A percentile compares a stretch with the other conserved stretches of the same genome.
Evolutionary conservation across 257 asterid species (phyloP).

Genomic region (Petunia secreta): DNA sequence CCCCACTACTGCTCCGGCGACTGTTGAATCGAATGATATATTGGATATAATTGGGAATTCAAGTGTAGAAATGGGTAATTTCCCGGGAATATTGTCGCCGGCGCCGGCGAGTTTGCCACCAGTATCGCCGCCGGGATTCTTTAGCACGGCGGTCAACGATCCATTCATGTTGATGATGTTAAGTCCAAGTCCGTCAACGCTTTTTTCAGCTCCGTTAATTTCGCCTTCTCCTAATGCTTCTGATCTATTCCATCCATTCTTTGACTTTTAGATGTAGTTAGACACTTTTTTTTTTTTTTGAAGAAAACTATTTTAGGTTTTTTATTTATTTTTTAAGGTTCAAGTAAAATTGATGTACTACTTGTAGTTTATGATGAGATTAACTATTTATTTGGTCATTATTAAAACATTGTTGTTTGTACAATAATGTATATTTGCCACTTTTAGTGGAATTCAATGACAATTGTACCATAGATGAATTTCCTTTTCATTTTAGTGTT

Average conservation of each 20-base stretch:
- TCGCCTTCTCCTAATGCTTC: constrained; percentile 66
- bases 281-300: not conserved
- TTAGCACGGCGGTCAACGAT: constrained; percentile 68
- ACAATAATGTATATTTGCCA: constrained; percentile 12
- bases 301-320: not conserved
- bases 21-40: constrained; percentile 25
- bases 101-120: constrained; percentile 75
- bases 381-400: not conserved
- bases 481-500: not conserved
- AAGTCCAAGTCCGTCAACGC: constrained; percentile 70
- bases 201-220: constrained; percentile 69
- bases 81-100: constrained; percentile 88
- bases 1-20: constrained; percentile 19
- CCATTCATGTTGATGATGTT: constrained; percentile 64
- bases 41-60: constrained; percentile 51
- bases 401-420: constrained; percentile 13
- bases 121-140: constrained; percentile 70
- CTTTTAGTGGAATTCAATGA: constrained; percentile 15
- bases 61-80: constrained; percentile 47
- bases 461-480: constrained; percentile 21
- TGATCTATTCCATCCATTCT: constrained; percentile 68
- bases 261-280: constrained; percentile 54
- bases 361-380: not conserved
- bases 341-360: not conserved
- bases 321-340: not conserved